Evolutionary conservation across 805 yeast species (phyloP), one percentile per base, ranked within the genome.

Genomic region (Tetrapisispora namnaoensis): DNA sequence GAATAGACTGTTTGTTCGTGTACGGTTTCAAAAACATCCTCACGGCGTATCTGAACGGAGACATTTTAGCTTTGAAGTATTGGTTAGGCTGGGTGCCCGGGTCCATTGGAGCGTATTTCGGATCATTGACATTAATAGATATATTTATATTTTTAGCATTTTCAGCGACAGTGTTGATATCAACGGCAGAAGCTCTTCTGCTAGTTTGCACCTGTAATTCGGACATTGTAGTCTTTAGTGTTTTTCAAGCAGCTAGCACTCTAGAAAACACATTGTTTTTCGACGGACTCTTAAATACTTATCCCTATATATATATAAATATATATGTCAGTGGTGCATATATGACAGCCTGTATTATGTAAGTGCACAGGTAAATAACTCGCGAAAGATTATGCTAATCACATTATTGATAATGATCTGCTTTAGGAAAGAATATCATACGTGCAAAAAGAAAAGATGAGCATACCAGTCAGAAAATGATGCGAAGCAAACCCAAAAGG

Each of bases 81-180:
- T 78, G 78, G 37, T 72, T 72, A 2, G 84, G 75, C 56, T 76
- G 77, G 53, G 83, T 80, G 0, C 96, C 96, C 0, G 95, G 90
- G 62, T 88, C 96, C 42, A 62, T 57, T 24, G 54, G 52, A 8
- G 50, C 51, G 38, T 58, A 56, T n/a, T 51, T 36, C 4, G 30
- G 34, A 24, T 34, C 40, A 16, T 35, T 43, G 20, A 34, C 22
- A 21, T 42, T 17, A 8, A 40, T 40, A 10, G 43, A 38, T 7
- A 38, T 10, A 17, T 35, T 35, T 8, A 35, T 11, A 3, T 35
- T 16, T n/a, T 35, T 18, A 14, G 16, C 18, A 8, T 18, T 20
- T 10, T 20, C 42, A 3, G 24, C 14, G 16, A 21, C 30, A 8
- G n/a, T 7, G 13, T 21, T 22, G 14, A 24, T 13, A 30, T 27